phyloP scores from a whole-genome alignment of 139 green algal species.

The Chlamydomonas sp. region DNA sequence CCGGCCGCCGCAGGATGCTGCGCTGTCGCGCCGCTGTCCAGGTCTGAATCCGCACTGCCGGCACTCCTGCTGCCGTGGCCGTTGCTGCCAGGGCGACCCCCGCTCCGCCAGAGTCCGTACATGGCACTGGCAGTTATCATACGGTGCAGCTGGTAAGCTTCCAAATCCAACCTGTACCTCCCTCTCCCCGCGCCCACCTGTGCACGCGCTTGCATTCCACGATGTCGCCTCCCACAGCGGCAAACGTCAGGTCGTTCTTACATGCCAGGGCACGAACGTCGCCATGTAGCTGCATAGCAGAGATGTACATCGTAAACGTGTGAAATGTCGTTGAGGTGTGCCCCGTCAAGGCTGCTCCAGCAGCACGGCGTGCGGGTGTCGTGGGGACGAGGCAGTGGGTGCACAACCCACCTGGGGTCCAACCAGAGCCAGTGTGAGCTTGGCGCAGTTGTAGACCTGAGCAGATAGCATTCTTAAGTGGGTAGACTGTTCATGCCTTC shows the following conservation, averaged over 20 bases:
- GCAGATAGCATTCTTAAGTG: not conserved
- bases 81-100: too few relatives aligned
- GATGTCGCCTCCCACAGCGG: conserved; percentile 78
- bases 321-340: too few relatives aligned
- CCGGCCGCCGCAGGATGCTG: too few relatives aligned
- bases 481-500: not conserved
- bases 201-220: conserved; percentile 74
- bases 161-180: not conserved
- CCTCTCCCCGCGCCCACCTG: conserved; percentile 1
- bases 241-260: conserved; percentile 89
- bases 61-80: too few relatives aligned
- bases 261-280: conserved; percentile 78
- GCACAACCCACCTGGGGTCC: conserved; percentile 76
- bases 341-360: too few relatives aligned
- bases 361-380: not conserved
- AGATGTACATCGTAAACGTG: not conserved
- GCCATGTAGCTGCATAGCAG: conserved; percentile 68
- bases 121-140: too few relatives aligned
- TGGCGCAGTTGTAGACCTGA: conserved; percentile 91
- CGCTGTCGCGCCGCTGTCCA: too few relatives aligned
- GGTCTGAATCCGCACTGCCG: too few relatives aligned
- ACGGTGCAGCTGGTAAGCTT: not conserved
- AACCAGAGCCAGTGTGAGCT: conserved; percentile 83
- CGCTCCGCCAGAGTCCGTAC: too few relatives aligned
- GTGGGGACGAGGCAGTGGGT: not conserved